Evolutionary conservation across 176 grass and related monocot genomes (phyloP), one percentile per base, ranked within the genome.

Genomic region (Guadua angustifolia): DNA sequence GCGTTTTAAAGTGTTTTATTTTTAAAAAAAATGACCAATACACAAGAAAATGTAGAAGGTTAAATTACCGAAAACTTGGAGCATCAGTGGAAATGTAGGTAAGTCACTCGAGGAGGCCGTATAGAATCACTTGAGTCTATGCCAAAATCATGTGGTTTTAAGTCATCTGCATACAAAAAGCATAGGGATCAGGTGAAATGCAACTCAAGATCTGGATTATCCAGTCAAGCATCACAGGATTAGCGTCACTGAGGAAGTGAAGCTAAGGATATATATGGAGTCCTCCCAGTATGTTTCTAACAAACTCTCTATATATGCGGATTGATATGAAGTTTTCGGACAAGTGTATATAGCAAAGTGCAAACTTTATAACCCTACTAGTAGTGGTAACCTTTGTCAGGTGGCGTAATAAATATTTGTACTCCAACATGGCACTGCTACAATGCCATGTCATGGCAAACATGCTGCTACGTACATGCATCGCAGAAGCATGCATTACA

Each of bases 1-100:
- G 4, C 47, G 7, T 16, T 43, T n/a, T 21, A 38, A 8, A 7
- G 13, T 29, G 9, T 55, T 24, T n/a, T 29, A 14, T 55, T 36
- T n/a, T 6, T n/a, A n/a, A 6, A 43, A 5, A 14, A 52, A 59
- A 13, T 11, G 10, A 51, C 4, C 1, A 3, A 70, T 16, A 17
- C 42, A 40, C 6, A 65, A 24, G 61, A 71, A 71, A 69, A 24
- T 57, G 17, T 6, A 43, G 4, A 44, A 25, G 32, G n/a, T 51
- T 24, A 36, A 58, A 56, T 59, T 97, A 98, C 95, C 71, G 92
- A 94, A 19, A 98, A 98, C 60, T 90, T 94, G 59, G 75, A 8
- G 65, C 89, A 94, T 19, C 80, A 50, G 3, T 98, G 93, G 71
- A 94, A 91, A 62, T 90, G 91, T 58, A 98, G 80, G 56, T 95